These are phyloP conservation scores for Cucurbita argyrosperma DNA, from an alignment of 306 rosid species.

Conservation along the genomic window DNA sequence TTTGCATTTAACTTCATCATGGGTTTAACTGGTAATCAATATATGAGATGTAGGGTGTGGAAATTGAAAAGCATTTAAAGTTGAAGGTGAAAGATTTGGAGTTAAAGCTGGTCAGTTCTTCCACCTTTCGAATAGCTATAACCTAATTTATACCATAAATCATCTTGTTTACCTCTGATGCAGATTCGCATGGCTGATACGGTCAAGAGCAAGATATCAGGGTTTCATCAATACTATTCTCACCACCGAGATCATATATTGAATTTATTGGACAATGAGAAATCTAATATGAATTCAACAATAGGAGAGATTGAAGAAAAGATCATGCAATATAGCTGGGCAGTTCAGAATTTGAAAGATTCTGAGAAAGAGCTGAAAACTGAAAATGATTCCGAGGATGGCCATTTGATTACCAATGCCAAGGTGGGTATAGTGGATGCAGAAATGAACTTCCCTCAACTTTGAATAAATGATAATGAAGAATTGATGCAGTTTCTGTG, in stretches of 20 bases:
- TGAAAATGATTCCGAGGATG: conserved; percentile 44
- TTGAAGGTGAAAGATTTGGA: conserved; percentile 49
- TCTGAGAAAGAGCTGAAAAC: conserved; percentile 27
- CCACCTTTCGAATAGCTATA: conserved; percentile 1
- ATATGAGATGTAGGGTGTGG: conserved; percentile 62
- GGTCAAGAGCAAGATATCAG: conserved; percentile 38
- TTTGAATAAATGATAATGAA: not conserved
- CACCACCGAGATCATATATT: conserved; percentile 35
- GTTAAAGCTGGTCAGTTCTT: conserved; percentile 60
- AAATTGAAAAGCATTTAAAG: conserved; percentile 89
- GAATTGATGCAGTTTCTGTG: not conserved
- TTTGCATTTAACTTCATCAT: not conserved
- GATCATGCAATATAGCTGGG: conserved; percentile 23
- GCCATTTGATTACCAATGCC: conserved; percentile 29
- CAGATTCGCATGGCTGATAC: conserved; percentile 41
- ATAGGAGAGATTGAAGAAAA: conserved; percentile 39
- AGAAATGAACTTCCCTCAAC: not conserved
- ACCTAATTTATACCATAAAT: conserved; percentile 8
- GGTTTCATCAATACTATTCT: conserved; percentile 37
- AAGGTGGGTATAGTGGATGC: conserved; percentile 29
- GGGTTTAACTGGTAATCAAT: conserved; percentile 5
- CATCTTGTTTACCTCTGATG: conserved; percentile 16
- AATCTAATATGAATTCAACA: conserved; percentile 38
- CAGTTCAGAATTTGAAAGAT: conserved; percentile 16
- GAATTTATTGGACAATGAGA: conserved; percentile 55